phyloP scores from a whole-genome alignment of 1,139 yeast species.

The Arxiozyma heterogenica region DNA sequence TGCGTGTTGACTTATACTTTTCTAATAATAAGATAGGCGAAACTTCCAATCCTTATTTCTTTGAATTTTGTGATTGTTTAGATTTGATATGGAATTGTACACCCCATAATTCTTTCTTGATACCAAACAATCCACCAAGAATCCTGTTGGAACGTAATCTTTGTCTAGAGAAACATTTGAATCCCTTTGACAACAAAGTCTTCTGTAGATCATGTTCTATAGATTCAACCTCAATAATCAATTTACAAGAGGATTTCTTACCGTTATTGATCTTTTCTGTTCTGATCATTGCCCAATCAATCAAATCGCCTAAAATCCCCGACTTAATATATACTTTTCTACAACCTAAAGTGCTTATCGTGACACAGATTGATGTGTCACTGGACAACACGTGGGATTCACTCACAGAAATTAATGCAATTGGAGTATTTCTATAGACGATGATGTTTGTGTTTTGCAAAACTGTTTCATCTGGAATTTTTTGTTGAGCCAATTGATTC shows the following conservation, averaged over 20 bases:
- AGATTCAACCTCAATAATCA: constrained; percentile 43
- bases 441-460: constrained; percentile 42
- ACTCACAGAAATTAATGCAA: constrained; percentile 46
- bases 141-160: constrained; percentile 27
- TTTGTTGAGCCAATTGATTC: constrained; percentile 28
- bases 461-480: constrained; percentile 12
- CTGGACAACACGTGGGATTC: constrained; percentile 27
- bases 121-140: constrained; percentile 35
- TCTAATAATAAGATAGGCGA: too few relatives aligned
- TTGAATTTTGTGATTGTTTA: neutral
- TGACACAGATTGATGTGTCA: constrained; percentile 37
- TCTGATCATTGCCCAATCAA: constrained; percentile 51
- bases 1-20: too few relatives aligned
- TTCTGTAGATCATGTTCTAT: constrained; percentile 39
- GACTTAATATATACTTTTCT: constrained; percentile 56
- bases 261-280: constrained; percentile 35
- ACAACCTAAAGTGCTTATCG: constrained; percentile 50
- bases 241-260: constrained; percentile 24
- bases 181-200: constrained; percentile 33
- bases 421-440: constrained; percentile 56
- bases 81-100: constrained; percentile 29
- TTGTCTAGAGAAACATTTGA: constrained; percentile 27
- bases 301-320: constrained; percentile 52
- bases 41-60: too few relatives aligned
- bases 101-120: constrained; percentile 44